Conservation (phyloP, 495 filamentous ascomycete species). For the Aspergillus egyptiacus region DNA sequence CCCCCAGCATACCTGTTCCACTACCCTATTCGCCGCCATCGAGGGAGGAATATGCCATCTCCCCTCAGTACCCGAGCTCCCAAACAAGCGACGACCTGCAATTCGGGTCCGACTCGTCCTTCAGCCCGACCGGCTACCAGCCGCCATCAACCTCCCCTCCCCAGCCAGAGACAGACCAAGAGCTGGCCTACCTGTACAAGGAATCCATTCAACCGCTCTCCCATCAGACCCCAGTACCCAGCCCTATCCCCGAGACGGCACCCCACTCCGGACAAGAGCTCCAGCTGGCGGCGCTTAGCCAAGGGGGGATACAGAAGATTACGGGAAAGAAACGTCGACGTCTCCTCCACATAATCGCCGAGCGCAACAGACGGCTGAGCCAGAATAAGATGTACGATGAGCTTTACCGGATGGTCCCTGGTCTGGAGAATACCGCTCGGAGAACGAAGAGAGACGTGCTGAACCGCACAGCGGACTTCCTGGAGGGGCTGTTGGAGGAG, state of each 20-base stretch:
- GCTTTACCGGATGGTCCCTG: slow-evolving; percentile 7
- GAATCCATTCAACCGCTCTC: neutral
- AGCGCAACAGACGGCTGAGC: slow-evolving; percentile 7
- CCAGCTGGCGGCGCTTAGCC: neutral
- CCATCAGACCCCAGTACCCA: neutral
- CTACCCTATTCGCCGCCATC: neutral
- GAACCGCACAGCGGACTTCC: neutral
- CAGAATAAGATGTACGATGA: slow-evolving; percentile 14
- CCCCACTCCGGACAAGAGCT: neutral
- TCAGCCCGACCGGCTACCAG: slow-evolving; percentile 6
- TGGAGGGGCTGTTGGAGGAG: neutral
- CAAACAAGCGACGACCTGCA: neutral
- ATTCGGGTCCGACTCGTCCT: slow-evolving; percentile 10
- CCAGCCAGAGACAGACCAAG: neutral
- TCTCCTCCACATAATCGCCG: slow-evolving; percentile 10
- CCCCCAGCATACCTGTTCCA: neutral
- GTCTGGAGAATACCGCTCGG: slow-evolving; percentile 5
- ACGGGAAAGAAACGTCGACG: slow-evolving; percentile 8
- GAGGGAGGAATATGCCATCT: neutral
- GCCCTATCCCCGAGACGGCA: neutral
- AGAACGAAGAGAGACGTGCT: slow-evolving; percentile 10
- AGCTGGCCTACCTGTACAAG: neutral
- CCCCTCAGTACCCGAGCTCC: neutral
- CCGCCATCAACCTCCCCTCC: neutral
- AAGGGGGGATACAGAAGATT: neutral